A percentile compares a stretch with the other conserved stretches of the same genome.
Evolutionary conservation across 192 early-diverging fungal genomes (phyloP).

Genomic region (Backusella liffmaniae): DNA sequence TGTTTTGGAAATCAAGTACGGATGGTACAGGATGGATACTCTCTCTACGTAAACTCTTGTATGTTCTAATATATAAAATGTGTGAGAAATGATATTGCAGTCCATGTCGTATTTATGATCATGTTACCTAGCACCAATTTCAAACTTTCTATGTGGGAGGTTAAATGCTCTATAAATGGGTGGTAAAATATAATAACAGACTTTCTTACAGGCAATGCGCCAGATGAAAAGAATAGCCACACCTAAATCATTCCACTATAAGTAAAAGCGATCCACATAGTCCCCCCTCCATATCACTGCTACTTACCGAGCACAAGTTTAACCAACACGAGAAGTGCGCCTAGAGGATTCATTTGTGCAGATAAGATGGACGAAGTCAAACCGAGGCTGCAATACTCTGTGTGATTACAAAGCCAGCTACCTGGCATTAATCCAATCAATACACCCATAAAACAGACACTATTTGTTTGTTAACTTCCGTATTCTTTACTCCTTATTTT

Average conservation of each 20-base stretch:
- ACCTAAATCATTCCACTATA: conserved; percentile 16
- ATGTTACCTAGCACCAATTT: conserved; percentile 39
- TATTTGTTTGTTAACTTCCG: not conserved
- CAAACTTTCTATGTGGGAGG: conserved; percentile 49
- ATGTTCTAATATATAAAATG: conserved; percentile 20
- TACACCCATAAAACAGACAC: conserved; percentile 64
- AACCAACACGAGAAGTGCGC: conserved; percentile 9
- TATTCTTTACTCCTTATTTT: not conserved
- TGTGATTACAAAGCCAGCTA: conserved; percentile 42
- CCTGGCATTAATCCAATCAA: conserved; percentile 59
- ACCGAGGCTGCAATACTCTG: conserved; percentile 16
- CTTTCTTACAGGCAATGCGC: conserved; percentile 49
- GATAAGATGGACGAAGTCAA: not conserved
- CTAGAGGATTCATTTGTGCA: not conserved
- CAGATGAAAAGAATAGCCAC: conserved; percentile 52
- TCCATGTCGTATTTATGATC: too few relatives aligned
- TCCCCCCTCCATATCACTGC: not conserved
- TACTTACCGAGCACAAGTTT: conserved; percentile 26
- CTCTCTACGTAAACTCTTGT: conserved; percentile 33
- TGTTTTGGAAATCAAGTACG: conserved; percentile 36
- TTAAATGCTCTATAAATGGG: conserved; percentile 55
- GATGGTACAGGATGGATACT: conserved; percentile 44
- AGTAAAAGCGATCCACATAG: not conserved
- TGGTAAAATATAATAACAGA: conserved; percentile 45
- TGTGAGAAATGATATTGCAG: not conserved